Base-by-base conservation (phyloP, 768 basidiomycete genomes). In the Mrakia gelida region DNA sequence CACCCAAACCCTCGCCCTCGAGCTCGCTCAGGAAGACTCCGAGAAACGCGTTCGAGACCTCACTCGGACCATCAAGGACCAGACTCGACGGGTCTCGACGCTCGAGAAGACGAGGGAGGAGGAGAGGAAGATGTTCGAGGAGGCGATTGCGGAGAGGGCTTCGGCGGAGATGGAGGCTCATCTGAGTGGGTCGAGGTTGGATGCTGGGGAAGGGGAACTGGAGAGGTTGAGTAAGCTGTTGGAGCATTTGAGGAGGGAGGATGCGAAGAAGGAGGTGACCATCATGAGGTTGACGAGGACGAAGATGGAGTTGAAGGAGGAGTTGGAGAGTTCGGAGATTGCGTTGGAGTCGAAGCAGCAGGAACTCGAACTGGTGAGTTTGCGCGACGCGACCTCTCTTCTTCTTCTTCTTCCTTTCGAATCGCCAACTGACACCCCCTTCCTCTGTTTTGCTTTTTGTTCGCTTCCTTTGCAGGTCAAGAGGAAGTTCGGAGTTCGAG, bases 311-410 rank as follows among this genome's bases (percentile, higher is more conserved):
- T 34, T 78, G 3, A 72, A 34, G 54, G 49, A 52, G 43, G 63
- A 34, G 1, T 52, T 78, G 30, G 84, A 88, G 70, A 91, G 92
- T n/a, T 85, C 96, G 81, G 95, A 96, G 81, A 94, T 95, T 52
- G 95, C 94, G 0, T 85, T 97, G 75, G 93, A 95, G 84, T 91
- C 93, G 34, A 97, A 97, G 85, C 95, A 97, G 82, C 94, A 95
- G 83, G 95, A 96, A 83, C 86, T 97, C 56, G 94, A 96, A 83
- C 82, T 95, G 84, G 95, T 97, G 78, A 74, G 89, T 87, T 13
- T 15, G 41, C 41, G 41, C 62, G 49, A 32, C 56, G 56, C 59
- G 38, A n/a, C 38, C 38, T 38, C 38, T 38, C 9, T 68, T 71
- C 26, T 71, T 13, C 21, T 26, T 62, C n/a, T 26, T 30, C 18